phyloP scores from a whole-genome alignment of 139 green algal genomes.

The Chlamydomonas schloesseri region DNA sequence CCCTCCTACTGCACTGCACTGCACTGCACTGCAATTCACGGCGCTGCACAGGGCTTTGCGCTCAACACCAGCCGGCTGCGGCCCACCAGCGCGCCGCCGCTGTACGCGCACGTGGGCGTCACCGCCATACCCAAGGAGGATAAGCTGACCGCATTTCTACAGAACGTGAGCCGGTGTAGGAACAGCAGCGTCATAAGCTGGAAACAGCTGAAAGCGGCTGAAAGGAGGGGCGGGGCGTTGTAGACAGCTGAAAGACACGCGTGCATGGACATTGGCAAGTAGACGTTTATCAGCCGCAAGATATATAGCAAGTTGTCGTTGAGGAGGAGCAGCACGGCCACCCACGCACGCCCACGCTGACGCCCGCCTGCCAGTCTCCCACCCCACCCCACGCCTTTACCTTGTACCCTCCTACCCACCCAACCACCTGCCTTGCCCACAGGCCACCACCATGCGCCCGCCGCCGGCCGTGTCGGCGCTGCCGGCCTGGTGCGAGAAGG shows the following conservation, averaged over 20 bases:
- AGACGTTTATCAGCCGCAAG: too few species aligned
- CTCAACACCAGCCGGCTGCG: constrained; percentile 20
- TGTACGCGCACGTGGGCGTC: constrained; percentile 25
- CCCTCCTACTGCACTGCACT: too few species aligned
- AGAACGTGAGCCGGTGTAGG: constrained; percentile 16
- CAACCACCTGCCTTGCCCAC: background rate
- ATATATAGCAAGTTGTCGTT: too few species aligned
- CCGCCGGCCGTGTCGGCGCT: background rate
- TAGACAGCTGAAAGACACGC: too few species aligned
- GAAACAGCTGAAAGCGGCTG: too few species aligned
- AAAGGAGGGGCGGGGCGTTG: too few species aligned
- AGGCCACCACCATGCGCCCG: constrained; percentile 25
- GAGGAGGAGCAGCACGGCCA: too few species aligned
- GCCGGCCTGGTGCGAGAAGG: constrained; percentile 10
- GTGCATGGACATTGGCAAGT: too few species aligned
- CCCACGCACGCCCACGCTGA: too few species aligned
- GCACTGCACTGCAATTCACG: too few species aligned
- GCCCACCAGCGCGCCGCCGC: constrained; percentile 18
- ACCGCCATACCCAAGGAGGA: constrained; percentile 4
- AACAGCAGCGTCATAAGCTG: too few species aligned
- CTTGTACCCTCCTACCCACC: background rate
- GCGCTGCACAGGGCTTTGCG: constrained; percentile 49
- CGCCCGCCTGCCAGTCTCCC: background rate
- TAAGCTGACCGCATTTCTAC: constrained; percentile 34
- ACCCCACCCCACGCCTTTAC: background rate